Conservation (phyloP, 2,329 filamentous ascomycete genomes). For the Sordariomycetes sp. region DNA sequence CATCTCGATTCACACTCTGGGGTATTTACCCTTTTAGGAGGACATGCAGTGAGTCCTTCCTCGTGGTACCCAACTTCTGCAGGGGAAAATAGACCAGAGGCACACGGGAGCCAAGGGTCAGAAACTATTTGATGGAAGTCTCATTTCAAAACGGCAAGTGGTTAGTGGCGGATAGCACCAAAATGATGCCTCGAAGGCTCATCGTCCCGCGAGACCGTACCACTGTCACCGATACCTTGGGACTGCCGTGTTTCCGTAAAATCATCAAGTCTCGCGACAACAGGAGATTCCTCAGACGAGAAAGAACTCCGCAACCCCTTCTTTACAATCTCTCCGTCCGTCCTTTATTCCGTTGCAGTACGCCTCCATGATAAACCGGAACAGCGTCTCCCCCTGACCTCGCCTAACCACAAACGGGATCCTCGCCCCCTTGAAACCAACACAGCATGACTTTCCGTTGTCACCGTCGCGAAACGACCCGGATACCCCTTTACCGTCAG, state of each 20-base stretch:
- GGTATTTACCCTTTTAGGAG: too few relatives aligned
- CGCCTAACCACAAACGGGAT: slow-evolving; percentile 16
- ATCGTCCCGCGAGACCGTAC: neutral
- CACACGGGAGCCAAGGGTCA: too few relatives aligned
- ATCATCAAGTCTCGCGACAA: neutral
- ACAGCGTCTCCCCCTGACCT: slow-evolving; percentile 3
- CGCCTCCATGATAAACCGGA: slow-evolving; percentile 17
- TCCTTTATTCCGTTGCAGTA: slow-evolving; percentile 23
- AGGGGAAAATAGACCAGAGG: too few relatives aligned
- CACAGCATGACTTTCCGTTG: slow-evolving; percentile 14
- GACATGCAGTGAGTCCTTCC: too few relatives aligned
- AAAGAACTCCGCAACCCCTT: neutral
- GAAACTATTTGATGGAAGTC: too few relatives aligned
- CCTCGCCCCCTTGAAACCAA: slow-evolving; percentile 16
- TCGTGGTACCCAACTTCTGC: too few relatives aligned
- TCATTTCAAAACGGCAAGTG: too few relatives aligned
- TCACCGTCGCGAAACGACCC: slow-evolving; percentile 15
- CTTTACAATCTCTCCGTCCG: slow-evolving; percentile 18
- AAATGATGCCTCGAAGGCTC: too few relatives aligned
- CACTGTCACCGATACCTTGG: neutral
- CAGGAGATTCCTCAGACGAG: neutral
- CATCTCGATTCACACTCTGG: too few relatives aligned
- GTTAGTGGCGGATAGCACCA: too few relatives aligned
- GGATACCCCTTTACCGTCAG: slow-evolving; percentile 16
- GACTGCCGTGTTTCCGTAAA: neutral